Percentiles rank a stretch among this genome's conserved stretches.
Evolutionary conservation across 768 basidiomycete species (phyloP).

Genomic region (Vararia minispora): DNA sequence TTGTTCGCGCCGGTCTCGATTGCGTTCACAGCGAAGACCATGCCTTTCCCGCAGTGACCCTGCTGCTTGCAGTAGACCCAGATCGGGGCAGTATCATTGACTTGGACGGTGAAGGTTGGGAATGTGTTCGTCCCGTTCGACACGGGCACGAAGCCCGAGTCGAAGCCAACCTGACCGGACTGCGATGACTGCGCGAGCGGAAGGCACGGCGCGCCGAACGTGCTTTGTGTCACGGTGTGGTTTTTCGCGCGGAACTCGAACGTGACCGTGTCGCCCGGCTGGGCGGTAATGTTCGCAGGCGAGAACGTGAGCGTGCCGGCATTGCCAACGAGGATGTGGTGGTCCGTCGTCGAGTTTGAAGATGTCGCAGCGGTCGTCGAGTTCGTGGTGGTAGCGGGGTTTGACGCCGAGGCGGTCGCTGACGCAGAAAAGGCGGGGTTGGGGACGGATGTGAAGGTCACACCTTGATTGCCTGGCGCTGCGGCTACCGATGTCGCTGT

Average conservation of each 20-base stretch:
- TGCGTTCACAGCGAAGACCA: conserved; percentile 52
- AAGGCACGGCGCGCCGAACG: conserved; percentile 24
- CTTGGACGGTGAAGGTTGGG: conserved; percentile 39
- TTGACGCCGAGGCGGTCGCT: too few species aligned
- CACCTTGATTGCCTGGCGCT: conserved; percentile 22
- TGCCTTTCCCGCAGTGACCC: conserved; percentile 42
- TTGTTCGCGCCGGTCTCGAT: conserved; percentile 36
- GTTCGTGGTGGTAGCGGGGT: background rate
- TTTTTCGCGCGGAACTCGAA: conserved; percentile 31
- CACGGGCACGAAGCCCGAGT: conserved; percentile 37
- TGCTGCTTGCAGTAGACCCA: conserved; percentile 45
- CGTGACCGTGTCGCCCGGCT: conserved; percentile 26
- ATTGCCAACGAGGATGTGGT: conserved; percentile 21
- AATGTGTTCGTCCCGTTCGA: conserved; percentile 30
- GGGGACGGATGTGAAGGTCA: conserved; percentile 26
- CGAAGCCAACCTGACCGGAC: conserved; percentile 30
- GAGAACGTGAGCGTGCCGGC: conserved; percentile 17
- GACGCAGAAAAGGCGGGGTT: conserved; percentile 22
- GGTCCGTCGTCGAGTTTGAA: conserved; percentile 19
- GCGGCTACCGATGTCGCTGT: conserved; percentile 17
- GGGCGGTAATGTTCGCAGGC: conserved; percentile 25
- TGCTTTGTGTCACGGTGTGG: conserved; percentile 27
- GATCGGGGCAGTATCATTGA: conserved; percentile 46
- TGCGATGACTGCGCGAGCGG: conserved; percentile 32
- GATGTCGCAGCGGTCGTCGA: too few species aligned